A percentile compares a stretch with the other conserved stretches of the same genome.
These are phyloP conservation scores for Annona cherimola DNA, from an alignment of 164 flowering plant genomes.

Conservation along the genomic window DNA sequence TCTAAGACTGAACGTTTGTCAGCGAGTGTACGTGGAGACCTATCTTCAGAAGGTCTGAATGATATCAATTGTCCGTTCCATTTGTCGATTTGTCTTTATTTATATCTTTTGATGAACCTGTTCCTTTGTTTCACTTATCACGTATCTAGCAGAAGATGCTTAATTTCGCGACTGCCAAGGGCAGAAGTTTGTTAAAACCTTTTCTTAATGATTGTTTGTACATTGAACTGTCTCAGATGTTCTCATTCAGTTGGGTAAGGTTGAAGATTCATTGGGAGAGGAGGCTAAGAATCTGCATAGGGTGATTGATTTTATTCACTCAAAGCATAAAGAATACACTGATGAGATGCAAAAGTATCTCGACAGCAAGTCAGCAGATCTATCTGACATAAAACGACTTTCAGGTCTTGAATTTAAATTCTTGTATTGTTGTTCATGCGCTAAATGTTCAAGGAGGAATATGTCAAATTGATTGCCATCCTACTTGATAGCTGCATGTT, in stretches of 20 bases:
- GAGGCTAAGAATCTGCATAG: constrained; percentile 51
- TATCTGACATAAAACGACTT: constrained; percentile 69
- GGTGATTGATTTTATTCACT: constrained; percentile 55
- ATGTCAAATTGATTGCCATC: background rate
- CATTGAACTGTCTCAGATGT: constrained; percentile 47
- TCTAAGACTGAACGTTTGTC: constrained; percentile 39
- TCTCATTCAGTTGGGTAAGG: constrained; percentile 40
- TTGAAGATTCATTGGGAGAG: constrained; percentile 63
- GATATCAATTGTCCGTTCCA: background rate
- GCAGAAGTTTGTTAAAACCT: background rate
- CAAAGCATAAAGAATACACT: constrained; percentile 69
- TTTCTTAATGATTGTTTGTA: constrained; percentile 2
- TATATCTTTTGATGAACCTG: background rate
- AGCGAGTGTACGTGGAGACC: constrained; percentile 36
- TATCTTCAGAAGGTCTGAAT: constrained; percentile 71
- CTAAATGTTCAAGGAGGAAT: background rate
- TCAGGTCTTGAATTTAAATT: constrained; percentile 42
- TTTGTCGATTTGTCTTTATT: background rate
- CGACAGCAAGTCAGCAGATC: constrained; percentile 42
- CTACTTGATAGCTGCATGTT: background rate
- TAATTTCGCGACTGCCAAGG: background rate
- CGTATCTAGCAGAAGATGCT: background rate
- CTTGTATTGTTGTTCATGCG: background rate
- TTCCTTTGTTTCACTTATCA: background rate
- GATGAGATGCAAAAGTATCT: constrained; percentile 49